These are phyloP conservation scores for Daldinia sp. DNA, from an alignment of 2,329 filamentous ascomycete genomes.

Conservation along the genomic window DNA sequence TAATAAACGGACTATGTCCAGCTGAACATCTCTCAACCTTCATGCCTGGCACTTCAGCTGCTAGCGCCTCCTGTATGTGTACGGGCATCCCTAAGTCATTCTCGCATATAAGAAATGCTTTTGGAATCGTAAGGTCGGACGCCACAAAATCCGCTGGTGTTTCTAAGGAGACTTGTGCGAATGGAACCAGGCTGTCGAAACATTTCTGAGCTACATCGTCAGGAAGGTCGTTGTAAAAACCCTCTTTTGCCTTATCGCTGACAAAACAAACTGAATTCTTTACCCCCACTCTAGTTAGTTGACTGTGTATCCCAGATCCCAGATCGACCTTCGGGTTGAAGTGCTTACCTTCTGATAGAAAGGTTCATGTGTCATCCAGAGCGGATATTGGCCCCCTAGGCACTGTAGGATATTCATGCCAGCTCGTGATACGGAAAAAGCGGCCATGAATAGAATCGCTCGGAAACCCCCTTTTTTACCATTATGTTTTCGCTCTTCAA, in stretches of 20 bases:
- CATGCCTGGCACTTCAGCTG: conserved; percentile 7
- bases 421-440: conserved; percentile 8
- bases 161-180: conserved; percentile 35
- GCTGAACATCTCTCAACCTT: conserved; percentile 20
- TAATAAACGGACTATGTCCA: conserved; percentile 29
- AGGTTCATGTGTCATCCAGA: conserved; percentile 9
- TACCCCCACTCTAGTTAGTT: not conserved
- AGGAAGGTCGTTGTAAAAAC: conserved; percentile 30
- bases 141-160: conserved; percentile 23
- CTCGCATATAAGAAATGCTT: conserved; percentile 28
- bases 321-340: not conserved
- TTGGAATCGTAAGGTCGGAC: conserved; percentile 30
- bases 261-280: conserved; percentile 5
- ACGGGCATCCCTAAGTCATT: conserved; percentile 17
- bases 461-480: conserved; percentile 23
- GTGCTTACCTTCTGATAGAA: conserved; percentile 11
- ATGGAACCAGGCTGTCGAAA: conserved; percentile 19
- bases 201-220: conserved; percentile 20
- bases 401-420: conserved; percentile 7
- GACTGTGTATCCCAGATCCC: not conserved
- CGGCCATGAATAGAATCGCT: conserved; percentile 24
- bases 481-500: conserved; percentile 1
- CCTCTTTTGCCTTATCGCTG: conserved; percentile 18
- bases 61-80: conserved; percentile 14
- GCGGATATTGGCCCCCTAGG: conserved; percentile 19